Evolutionary conservation across 306 rosid species (phyloP), one percentile per base, ranked within the genome.

Genomic region (Heteromeles arbutifolia): DNA sequence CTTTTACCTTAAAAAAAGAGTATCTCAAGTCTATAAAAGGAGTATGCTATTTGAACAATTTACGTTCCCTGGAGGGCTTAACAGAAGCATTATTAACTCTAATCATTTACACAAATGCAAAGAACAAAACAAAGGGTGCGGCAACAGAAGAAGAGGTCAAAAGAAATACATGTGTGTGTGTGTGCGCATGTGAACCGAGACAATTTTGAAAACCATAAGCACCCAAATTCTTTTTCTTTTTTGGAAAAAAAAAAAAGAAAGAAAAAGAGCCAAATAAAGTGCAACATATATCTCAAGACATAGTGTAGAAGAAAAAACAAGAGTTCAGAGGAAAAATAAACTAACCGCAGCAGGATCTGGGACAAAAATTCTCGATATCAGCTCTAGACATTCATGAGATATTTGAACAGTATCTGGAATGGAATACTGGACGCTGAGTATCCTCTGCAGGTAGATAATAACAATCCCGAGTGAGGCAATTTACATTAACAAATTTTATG

Each of bases 281-380:
- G 54, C 21, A 15, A 50, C 8, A 17, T 50, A 50, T 50, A 50
- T 50, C 54, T 15, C 54, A 5, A 50, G 21, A 21, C 7, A 17
- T 1, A 48, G 21, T 15, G 29, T 25, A 44, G 58, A 39, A 59
- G 58, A 39, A 58, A 29, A 72, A 52, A 52, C 32, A 1, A 70
- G 3, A 6, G 56, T 39, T 53, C 69, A 25, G 45, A 24, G 63
- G 80, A 37, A 32, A 24, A 29, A 80, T 58, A 65, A 68, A 67
- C 82, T 53, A 65, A 93, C 98, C 88, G 85, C 81, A 4, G 91
- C 84, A 74, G 98, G 98, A 74, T 93, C 96, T 66, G 82, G 85
- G 67, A 89, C 93, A 81, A 93, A 93, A 29, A 93, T 93, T 80
- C 90, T 88, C 24, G 96, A 88, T 81, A 93, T 91, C 68, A 93